Conservation (phyloP, 345 rosid genomes). For the Euphorbia tirucalli region DNA sequence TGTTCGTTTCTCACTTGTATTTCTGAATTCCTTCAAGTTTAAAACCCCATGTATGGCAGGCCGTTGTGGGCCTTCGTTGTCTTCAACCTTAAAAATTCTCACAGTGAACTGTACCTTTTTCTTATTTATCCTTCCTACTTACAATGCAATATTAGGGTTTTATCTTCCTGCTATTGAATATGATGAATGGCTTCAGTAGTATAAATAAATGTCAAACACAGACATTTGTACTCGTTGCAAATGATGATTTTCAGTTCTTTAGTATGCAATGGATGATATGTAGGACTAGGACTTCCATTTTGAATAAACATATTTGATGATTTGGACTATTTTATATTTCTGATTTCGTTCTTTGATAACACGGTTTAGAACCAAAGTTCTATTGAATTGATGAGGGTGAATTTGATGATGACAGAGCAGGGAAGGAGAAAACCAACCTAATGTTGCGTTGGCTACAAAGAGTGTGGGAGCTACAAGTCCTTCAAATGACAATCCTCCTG, state of each 20-base stretch:
- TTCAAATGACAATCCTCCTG: conserved; percentile 20
- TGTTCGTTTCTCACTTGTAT: neutral
- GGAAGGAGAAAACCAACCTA: conserved; percentile 23
- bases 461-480: conserved; percentile 17
- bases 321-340: no score
- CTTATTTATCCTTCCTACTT: no score
- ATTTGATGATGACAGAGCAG: conserved; percentile 24
- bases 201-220: neutral
- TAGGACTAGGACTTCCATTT: no score
- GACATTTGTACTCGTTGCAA: neutral
- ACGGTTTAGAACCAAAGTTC: no score
- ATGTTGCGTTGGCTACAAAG: conserved; percentile 16
- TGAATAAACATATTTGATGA: no score
- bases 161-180: neutral
- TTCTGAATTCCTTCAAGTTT: neutral
- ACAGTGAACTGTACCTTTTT: no score
- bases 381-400: conserved; percentile 4
- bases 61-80: conserved; percentile 9
- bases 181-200: neutral
- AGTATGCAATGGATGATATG: no score
- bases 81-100: no score
- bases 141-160: neutral
- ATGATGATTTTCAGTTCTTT: neutral
- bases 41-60: conserved; percentile 12
- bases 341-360: no score